Conservation (phyloP, 257 asterid species). For the Ajuga chamaepitys region DNA sequence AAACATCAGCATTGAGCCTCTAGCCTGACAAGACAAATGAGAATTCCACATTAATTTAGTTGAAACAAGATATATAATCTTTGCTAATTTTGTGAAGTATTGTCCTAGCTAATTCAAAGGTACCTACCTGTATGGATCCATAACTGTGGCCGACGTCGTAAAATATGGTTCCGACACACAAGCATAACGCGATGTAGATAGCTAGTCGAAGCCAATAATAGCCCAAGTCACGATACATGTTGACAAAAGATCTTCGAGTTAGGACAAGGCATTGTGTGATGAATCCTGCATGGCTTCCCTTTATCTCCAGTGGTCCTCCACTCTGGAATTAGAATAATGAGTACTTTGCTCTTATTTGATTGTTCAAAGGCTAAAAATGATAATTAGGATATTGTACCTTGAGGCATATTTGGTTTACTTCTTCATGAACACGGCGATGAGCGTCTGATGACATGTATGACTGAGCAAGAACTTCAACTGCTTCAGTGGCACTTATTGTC, state of each 20-base stretch:
- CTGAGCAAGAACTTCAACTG: conserved; percentile 33
- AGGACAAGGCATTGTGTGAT: conserved; percentile 42
- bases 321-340: not conserved
- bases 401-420: conserved; percentile 22
- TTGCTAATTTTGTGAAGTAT: not conserved
- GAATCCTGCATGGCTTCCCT: conserved; percentile 43
- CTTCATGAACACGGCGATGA: conserved; percentile 22
- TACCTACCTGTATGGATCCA: conserved; percentile 46
- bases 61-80: not conserved
- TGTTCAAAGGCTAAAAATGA: not conserved
- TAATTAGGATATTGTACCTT: conserved; percentile 26
- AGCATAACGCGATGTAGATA: conserved; percentile 35
- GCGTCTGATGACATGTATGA: conserved; percentile 40
- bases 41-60: not conserved
- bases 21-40: conserved; percentile 31
- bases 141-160: conserved; percentile 36
- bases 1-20: conserved; percentile 56
- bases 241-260: conserved; percentile 41
- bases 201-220: conserved; percentile 65
- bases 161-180: conserved; percentile 46
- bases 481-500: conserved; percentile 24
- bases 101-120: no score
- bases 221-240: conserved; percentile 61
- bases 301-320: conserved; percentile 26
- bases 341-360: not conserved